Evolutionary conservation across 2,329 filamentous ascomycete species (phyloP).

Genomic region (Orbilia oligospora): DNA sequence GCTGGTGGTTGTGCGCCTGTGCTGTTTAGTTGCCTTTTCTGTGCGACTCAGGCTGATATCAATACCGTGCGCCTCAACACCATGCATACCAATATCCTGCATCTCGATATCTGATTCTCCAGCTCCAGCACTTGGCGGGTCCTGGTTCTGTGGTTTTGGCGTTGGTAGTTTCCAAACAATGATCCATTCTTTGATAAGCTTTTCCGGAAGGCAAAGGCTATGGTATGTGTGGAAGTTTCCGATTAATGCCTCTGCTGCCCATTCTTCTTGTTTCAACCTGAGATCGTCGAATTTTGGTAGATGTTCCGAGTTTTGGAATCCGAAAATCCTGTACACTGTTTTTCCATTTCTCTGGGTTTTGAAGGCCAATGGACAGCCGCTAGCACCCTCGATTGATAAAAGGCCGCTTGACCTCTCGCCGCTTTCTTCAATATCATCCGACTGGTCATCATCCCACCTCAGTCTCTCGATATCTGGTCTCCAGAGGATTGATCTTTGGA

Average conservation of each 20-base stretch:
- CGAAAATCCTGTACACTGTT: slow-evolving; percentile 32
- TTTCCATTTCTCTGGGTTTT: slow-evolving; percentile 1
- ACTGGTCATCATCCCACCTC: not conserved
- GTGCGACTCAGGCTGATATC: too few species aligned
- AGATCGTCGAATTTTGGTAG: slow-evolving; percentile 2
- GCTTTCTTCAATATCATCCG: not conserved
- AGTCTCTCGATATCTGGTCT: slow-evolving; percentile 28
- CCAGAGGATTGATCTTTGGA: slow-evolving; percentile 44
- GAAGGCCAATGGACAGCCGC: slow-evolving; percentile 36
- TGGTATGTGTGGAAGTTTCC: slow-evolving; percentile 37
- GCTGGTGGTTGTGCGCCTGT: not conserved
- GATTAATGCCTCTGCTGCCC: not conserved
- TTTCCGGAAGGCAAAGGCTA: slow-evolving; percentile 21
- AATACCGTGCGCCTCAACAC: too few species aligned
- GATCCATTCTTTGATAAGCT: not conserved
- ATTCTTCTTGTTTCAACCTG: not conserved
- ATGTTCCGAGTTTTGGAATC: slow-evolving; percentile 40
- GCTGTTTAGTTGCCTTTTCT: not conserved
- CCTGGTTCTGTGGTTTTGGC: too few species aligned
- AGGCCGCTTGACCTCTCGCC: not conserved
- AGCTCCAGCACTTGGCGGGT: not conserved
- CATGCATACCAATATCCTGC: too few species aligned
- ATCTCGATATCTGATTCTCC: not conserved
- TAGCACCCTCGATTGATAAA: slow-evolving; percentile 29
- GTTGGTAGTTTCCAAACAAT: slow-evolving; percentile 34